Evolutionary conservation across 495 filamentous ascomycete genomes (phyloP).

Genomic region (Xylaria cubensis): DNA sequence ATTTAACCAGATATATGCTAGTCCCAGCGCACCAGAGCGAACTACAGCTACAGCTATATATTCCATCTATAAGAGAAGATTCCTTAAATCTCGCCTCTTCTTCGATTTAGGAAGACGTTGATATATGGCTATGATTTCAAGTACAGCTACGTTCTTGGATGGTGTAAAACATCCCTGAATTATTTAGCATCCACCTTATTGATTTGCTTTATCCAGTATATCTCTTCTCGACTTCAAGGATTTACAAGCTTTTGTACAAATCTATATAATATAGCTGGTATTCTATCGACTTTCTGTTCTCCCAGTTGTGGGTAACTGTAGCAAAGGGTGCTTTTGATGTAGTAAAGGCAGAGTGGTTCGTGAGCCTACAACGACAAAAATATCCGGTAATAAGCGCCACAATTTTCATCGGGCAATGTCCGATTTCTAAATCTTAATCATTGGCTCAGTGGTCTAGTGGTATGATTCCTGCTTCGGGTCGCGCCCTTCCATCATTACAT

Average conservation of each 20-base stretch:
- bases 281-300: background rate
- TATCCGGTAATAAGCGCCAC: background rate
- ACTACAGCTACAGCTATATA: background rate
- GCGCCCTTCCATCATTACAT: conserved; percentile 27
- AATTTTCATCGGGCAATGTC: background rate
- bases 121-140: background rate
- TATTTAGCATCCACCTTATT: background rate
- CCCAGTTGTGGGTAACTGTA: background rate
- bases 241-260: background rate
- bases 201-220: background rate
- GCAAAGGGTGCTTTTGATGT: background rate
- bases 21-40: background rate
- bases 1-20: background rate
- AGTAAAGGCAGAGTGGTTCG: background rate
- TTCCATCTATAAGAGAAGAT: background rate
- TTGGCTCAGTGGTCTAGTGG: conserved; percentile 31
- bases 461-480: conserved; percentile 32
- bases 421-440: background rate
- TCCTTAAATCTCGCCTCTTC: background rate
- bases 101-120: background rate
- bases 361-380: background rate
- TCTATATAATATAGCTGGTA: background rate
- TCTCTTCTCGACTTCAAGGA: background rate
- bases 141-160: background rate
- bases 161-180: background rate